Percentiles rank a stretch among this genome's conserved stretches.
Evolutionary conservation across 371 early-diverging fungal species (phyloP).

Genomic region (Saksenaea vasiformis): DNA sequence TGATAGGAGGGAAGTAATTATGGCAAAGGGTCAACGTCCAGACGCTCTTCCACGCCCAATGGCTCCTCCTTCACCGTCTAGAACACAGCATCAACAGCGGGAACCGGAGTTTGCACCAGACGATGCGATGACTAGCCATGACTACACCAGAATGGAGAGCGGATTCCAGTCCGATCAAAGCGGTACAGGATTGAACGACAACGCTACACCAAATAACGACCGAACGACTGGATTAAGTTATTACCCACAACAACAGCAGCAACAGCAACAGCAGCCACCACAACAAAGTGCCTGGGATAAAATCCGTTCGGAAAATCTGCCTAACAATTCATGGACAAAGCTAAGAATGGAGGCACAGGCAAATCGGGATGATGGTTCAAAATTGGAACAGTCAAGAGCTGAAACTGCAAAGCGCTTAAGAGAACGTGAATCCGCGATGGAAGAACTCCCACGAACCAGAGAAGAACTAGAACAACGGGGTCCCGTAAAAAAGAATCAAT

Average conservation of each 20-base stretch:
- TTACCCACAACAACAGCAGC: constrained; percentile 9
- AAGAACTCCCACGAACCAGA: constrained; percentile 46
- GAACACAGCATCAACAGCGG: constrained; percentile 3
- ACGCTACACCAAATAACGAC: not conserved
- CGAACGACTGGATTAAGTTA: not conserved
- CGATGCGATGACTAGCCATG: constrained; percentile 3
- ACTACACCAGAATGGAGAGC: constrained; percentile 9
- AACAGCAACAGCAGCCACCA: constrained; percentile 11
- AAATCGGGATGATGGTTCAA: constrained; percentile 17
- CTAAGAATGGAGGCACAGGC: constrained; percentile 39
- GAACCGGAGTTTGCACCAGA: constrained; percentile 4
- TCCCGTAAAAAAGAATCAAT: constrained; percentile 33
- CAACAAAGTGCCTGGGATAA: constrained; percentile 46
- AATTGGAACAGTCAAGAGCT: constrained; percentile 23
- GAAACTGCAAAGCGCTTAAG: constrained; percentile 24
- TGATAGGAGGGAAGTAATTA: constrained; percentile 24
- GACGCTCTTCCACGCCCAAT: constrained; percentile 8
- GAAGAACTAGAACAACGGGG: constrained; percentile 36
- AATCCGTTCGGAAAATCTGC: constrained; percentile 41
- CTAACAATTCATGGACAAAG: constrained; percentile 43
- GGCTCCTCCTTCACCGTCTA: constrained; percentile 8
- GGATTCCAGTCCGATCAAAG: constrained; percentile 16
- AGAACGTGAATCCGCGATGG: constrained; percentile 15
- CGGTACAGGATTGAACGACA: not conserved
- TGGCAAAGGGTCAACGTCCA: constrained; percentile 16